Base-by-base conservation (phyloP, 2,329 filamentous ascomycete genomes). In the Fusarium dlaminii region DNA sequence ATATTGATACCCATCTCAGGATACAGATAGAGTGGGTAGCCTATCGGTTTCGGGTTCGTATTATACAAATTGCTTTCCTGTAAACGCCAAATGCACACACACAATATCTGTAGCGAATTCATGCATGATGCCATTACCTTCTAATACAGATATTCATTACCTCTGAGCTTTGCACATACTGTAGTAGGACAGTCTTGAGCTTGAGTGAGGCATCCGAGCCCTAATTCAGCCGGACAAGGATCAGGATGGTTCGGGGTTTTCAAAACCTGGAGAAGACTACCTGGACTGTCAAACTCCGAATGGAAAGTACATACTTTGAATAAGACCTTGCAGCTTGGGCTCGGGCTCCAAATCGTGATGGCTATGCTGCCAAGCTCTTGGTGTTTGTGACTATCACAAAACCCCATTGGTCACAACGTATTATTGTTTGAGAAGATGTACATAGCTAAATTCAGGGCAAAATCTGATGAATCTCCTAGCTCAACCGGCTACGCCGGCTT, bases 401-500 rank as follows among this genome's bases (percentile, higher is more conserved):
- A 36, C 29, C n/a, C 42, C 40, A 45, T 66, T 70, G 56, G 70
- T 24, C 32, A 29, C 39, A 39, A 63, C 37, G 55, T 73, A 58
- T 42, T 70, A 49, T 39, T 48, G 29, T 48, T 57, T 49, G 40
- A 63, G 46, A 51, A 22, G 56, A 37, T 29, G n/a, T 56, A 48
- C 27, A 29, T 15, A 54, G 60, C 20, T 20, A 48, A 59, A 30
- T 59, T 57, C 71, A 68, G 55, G 52, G 45, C 55, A 71, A 54
- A 68, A 55, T 72, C 60, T 46, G 29, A 58, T 68, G 55, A 27
- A 60, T 27, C 30, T 46, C 30, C 39, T 32, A 48, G 46, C 57
- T 55, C 61, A 39, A 62, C 71, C 67, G 72, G 72, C 63, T 68
- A 61, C 63, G 45, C 60, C 72, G 68, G 63, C 72, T 68, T 63